Evolutionary conservation across 306 rosid species (phyloP).

Genomic region (Ziziphus jujuba): DNA sequence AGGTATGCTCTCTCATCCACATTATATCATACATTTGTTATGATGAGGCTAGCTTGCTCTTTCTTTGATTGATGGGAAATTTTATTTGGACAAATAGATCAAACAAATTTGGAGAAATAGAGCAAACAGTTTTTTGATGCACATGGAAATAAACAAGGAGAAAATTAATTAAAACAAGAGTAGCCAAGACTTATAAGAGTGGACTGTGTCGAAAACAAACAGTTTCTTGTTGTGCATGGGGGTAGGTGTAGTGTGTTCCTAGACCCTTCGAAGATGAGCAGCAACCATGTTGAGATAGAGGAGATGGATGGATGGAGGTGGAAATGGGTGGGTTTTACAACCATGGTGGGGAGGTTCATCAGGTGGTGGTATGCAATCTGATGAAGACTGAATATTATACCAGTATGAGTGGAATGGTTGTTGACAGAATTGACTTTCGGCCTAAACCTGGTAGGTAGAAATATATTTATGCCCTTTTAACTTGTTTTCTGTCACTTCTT

Average conservation of each 20-base stretch:
- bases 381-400: background rate
- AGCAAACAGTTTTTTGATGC: no score
- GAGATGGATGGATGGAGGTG: constrained; percentile 30
- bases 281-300: background rate
- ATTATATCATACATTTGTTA: no score
- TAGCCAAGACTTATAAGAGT: background rate
- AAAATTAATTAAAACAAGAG: no score
- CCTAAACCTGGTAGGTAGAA: constrained; percentile 10
- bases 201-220: no score
- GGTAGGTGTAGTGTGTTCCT: background rate
- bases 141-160: no score
- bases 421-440: constrained; percentile 40
- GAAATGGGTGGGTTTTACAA: constrained; percentile 32
- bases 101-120: no score
- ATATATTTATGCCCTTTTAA: background rate
- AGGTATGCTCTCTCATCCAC: constrained; percentile 25
- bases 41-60: no score
- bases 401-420: constrained; percentile 6
- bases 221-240: no score
- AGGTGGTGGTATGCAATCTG: constrained; percentile 1
- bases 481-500: no score
- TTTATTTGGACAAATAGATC: no score
- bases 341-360: constrained; percentile 20
- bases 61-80: no score
- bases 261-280: constrained; percentile 9